A percentile compares a stretch with the other conserved stretches of the same genome.
These are phyloP conservation scores for Drechmeria coniospora DNA, from an alignment of 2,329 filamentous ascomycete species.

Conservation along the genomic window DNA sequence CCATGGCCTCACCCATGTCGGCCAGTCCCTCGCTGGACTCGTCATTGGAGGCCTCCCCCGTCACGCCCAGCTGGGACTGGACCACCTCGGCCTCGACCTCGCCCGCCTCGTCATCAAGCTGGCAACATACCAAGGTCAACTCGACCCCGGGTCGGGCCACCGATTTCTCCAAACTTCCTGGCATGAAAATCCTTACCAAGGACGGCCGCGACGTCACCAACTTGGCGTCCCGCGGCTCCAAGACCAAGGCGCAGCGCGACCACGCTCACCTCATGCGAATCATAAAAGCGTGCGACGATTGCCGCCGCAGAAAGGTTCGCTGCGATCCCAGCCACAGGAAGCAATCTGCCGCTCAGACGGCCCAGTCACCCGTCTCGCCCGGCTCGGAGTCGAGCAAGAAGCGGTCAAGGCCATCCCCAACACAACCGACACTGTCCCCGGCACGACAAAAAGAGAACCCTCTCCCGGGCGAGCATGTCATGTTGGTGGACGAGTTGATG, in stretches of 20 bases:
- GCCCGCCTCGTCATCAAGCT: constrained; percentile 13
- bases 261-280: constrained; percentile 52
- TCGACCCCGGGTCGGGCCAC: constrained; percentile 11
- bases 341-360: constrained; percentile 18
- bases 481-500: constrained; percentile 1
- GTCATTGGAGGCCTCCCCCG: constrained; percentile 33
- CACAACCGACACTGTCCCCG: constrained; percentile 9
- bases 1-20: constrained; percentile 28
- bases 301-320: constrained; percentile 46
- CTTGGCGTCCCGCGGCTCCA: constrained; percentile 44
- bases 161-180: constrained; percentile 39
- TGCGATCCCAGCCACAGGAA: constrained; percentile 46
- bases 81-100: constrained; percentile 16
- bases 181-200: constrained; percentile 52
- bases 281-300: constrained; percentile 51
- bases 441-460: constrained; percentile 7
- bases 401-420: constrained; percentile 13
- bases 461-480: background rate
- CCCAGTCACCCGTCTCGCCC: constrained; percentile 11
- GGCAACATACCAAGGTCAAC: constrained; percentile 12
- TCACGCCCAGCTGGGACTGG: constrained; percentile 33
- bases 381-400: constrained; percentile 26
- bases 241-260: constrained; percentile 53
- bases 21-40: constrained; percentile 25
- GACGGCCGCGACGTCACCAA: constrained; percentile 49